phyloP scores from a whole-genome alignment of 176 grass and related monocot species.

The Pontederia crassipes region DNA sequence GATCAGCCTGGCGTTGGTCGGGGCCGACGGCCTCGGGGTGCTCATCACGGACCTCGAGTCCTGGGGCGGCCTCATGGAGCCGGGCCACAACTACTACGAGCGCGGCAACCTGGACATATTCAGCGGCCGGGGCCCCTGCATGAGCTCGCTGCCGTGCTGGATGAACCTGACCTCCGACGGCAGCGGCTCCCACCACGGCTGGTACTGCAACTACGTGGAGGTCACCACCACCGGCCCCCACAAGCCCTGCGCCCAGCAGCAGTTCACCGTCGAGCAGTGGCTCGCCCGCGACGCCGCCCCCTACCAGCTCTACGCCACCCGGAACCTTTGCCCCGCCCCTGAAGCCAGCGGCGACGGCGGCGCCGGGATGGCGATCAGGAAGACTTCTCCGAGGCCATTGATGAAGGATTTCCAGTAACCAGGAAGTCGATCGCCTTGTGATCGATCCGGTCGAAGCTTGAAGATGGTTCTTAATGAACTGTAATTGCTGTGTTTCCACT shows the following conservation, averaged over 20 bases:
- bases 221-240: constrained; percentile 67
- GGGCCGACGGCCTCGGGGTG: constrained; percentile 37
- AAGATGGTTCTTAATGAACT: no score
- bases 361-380: neutral
- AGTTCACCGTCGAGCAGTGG: constrained; percentile 91
- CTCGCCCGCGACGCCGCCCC: constrained; percentile 58
- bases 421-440: no score
- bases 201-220: constrained; percentile 98
- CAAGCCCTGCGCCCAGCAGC: constrained; percentile 50
- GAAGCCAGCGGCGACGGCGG: constrained; percentile 7
- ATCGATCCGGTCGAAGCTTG: no score
- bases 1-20: constrained; percentile 50
- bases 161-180: constrained; percentile 66
- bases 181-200: constrained; percentile 59
- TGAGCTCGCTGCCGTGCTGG: constrained; percentile 37
- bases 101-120: constrained; percentile 95
- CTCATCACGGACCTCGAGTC: constrained; percentile 48
- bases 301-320: constrained; percentile 46
- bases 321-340: constrained; percentile 28
- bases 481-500: no score
- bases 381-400: no score
- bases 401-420: no score
- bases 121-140: constrained; percentile 93
- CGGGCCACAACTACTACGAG: constrained; percentile 75
- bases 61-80: constrained; percentile 72